phyloP scores from a whole-genome alignment of 1,284 basidiomycete genomes.

The Puccinia polysora region DNA sequence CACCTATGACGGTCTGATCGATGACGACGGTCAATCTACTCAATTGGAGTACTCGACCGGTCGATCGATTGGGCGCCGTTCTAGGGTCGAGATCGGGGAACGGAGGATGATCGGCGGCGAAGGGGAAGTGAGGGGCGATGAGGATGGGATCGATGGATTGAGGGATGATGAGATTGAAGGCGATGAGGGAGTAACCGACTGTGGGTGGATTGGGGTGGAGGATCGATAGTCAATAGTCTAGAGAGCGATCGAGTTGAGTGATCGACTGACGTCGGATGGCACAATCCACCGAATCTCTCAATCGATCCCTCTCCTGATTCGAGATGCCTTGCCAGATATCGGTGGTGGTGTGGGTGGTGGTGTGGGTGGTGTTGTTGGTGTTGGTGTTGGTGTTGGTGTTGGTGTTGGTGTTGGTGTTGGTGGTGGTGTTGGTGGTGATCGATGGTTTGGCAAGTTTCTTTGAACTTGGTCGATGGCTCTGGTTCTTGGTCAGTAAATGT shows the following conservation, averaged over 20 bases:
- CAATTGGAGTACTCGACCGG: too few relatives aligned
- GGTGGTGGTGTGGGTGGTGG: too few relatives aligned
- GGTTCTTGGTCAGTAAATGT: not conserved
- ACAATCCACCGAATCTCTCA: not conserved
- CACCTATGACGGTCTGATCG: too few relatives aligned
- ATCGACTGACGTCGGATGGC: not conserved
- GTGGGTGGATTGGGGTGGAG: not conserved
- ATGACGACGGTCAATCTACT: too few relatives aligned
- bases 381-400: not conserved
- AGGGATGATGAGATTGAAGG: too few relatives aligned
- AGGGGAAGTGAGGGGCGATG: too few relatives aligned
- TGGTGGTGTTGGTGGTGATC: too few relatives aligned
- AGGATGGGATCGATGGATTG: too few relatives aligned
- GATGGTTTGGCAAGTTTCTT: too few relatives aligned
- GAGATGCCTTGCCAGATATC: constrained; percentile 11
- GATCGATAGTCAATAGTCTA: not conserved
- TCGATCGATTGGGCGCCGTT: not conserved
- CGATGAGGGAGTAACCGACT: not conserved
- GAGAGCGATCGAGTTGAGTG: not conserved
- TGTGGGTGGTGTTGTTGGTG: too few relatives aligned
- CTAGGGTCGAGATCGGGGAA: constrained; percentile 1
- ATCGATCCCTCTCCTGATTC: not conserved
- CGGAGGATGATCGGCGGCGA: not conserved
- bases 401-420: not conserved
- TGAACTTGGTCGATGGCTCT: too few relatives aligned